These are phyloP conservation scores for Inga laurina DNA, from an alignment of 306 rosid species.

Conservation along the genomic window DNA sequence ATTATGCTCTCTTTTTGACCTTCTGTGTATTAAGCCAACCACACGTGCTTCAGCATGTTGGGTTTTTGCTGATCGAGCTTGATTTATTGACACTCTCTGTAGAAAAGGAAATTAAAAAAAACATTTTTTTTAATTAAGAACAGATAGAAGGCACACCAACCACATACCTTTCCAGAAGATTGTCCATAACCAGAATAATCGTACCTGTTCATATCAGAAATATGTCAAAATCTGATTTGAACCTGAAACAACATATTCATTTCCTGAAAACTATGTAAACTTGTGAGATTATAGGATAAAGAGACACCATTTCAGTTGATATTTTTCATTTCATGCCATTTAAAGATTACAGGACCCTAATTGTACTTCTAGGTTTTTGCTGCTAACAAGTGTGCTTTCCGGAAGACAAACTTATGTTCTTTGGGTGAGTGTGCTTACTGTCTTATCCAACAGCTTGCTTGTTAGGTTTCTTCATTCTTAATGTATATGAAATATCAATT, in stretches of 20 bases:
- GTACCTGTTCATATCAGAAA: constrained; percentile 52
- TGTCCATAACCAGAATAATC: constrained; percentile 86
- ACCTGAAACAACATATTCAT: background rate
- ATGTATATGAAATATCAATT: background rate
- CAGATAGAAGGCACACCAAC: background rate
- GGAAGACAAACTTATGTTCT: no score
- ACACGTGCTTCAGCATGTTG: constrained; percentile 26
- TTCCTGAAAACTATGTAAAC: background rate
- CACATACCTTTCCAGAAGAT: constrained; percentile 71
- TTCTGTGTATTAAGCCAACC: constrained; percentile 19
- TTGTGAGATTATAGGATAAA: background rate
- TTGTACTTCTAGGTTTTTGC: background rate
- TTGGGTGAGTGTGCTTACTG: accelerated
- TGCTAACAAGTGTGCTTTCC: no score
- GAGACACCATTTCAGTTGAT: background rate
- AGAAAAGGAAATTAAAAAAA: background rate
- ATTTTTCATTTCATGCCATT: background rate
- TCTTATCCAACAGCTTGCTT: no score
- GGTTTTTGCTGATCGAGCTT: background rate
- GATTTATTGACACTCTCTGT: background rate
- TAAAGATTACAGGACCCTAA: background rate
- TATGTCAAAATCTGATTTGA: constrained; percentile 3
- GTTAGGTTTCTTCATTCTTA: background rate
- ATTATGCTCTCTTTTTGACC: constrained; percentile 25
- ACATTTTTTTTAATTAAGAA: background rate